phyloP scores from a whole-genome alignment of 108 stramenopile species.

The Nannochloropsis granulata region DNA sequence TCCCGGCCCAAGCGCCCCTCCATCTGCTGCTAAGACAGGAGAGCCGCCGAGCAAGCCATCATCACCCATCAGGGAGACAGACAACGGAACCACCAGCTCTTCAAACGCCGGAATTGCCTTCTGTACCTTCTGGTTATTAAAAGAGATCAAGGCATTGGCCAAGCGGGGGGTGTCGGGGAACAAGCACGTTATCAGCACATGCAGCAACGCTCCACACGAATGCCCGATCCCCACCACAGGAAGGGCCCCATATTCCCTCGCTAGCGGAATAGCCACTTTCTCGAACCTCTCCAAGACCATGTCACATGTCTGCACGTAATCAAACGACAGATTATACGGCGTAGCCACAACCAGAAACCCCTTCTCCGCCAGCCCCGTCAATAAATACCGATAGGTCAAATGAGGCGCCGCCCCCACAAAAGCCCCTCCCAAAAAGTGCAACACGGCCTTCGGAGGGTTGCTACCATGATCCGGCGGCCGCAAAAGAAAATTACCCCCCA shows the following conservation, averaged over 20 bases:
- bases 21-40: neutral
- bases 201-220: slow-evolving; percentile 67
- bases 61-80: slow-evolving; percentile 41
- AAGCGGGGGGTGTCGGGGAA: slow-evolving; percentile 74
- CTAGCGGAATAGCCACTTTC: slow-evolving; percentile 43
- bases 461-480: slow-evolving; percentile 19
- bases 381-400: slow-evolving; percentile 41
- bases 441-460: slow-evolving; percentile 15
- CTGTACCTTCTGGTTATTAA: slow-evolving; percentile 68
- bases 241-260: slow-evolving; percentile 59
- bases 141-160: slow-evolving; percentile 68
- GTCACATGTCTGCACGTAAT: slow-evolving; percentile 71
- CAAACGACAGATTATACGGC: slow-evolving; percentile 73
- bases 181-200: slow-evolving; percentile 64
- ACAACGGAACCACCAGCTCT: slow-evolving; percentile 63
- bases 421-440: slow-evolving; percentile 85
- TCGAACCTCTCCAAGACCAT: slow-evolving; percentile 61
- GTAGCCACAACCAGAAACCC: slow-evolving; percentile 80
- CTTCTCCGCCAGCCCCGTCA: slow-evolving; percentile 45
- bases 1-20: neutral
- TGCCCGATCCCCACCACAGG: slow-evolving; percentile 85
- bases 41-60: slow-evolving; percentile 35
- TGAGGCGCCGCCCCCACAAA: slow-evolving; percentile 74
- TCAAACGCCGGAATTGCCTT: slow-evolving; percentile 70
- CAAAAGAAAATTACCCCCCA: slow-evolving; percentile 27